Evolutionary conservation across 2,329 filamentous ascomycete species (phyloP).

Genomic region (Falciphora oryzae): DNA sequence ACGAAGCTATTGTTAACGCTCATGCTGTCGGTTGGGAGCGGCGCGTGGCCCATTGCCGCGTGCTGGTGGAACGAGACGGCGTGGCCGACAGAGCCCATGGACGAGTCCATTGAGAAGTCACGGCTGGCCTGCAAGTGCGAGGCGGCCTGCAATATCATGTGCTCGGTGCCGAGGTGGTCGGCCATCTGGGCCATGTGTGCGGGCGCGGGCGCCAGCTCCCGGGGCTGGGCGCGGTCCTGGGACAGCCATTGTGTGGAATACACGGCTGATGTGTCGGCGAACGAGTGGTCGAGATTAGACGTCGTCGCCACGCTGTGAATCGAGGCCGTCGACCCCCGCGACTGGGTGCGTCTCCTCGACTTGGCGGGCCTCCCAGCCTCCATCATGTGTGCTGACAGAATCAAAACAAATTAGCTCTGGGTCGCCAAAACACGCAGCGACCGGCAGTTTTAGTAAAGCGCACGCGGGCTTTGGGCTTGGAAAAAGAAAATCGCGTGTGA

Average conservation of each 20-base stretch:
- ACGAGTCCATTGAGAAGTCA: constrained; percentile 43
- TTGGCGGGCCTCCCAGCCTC: background rate
- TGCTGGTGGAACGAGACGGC: constrained; percentile 40
- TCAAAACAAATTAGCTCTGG: background rate
- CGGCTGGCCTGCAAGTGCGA: constrained; percentile 48
- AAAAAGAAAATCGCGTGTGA: background rate
- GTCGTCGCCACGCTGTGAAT: constrained; percentile 49
- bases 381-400: background rate
- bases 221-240: constrained; percentile 34
- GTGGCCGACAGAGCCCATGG: constrained; percentile 39
- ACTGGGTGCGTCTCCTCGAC: constrained; percentile 1
- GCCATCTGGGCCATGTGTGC: constrained; percentile 37
- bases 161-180: constrained; percentile 35
- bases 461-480: too few species aligned
- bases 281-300: constrained; percentile 44
- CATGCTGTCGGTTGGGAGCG: constrained; percentile 49
- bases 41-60: constrained; percentile 36
- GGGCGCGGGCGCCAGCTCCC: constrained; percentile 34
- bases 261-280: constrained; percentile 36
- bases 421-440: background rate
- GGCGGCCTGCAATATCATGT: constrained; percentile 53
- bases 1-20: constrained; percentile 47
- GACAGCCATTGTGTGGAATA: constrained; percentile 46
- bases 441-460: too few species aligned
- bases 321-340: constrained; percentile 46